Evolutionary conservation across 106 monocot species (phyloP).

Genomic region (Phalaenopsis equestris): DNA sequence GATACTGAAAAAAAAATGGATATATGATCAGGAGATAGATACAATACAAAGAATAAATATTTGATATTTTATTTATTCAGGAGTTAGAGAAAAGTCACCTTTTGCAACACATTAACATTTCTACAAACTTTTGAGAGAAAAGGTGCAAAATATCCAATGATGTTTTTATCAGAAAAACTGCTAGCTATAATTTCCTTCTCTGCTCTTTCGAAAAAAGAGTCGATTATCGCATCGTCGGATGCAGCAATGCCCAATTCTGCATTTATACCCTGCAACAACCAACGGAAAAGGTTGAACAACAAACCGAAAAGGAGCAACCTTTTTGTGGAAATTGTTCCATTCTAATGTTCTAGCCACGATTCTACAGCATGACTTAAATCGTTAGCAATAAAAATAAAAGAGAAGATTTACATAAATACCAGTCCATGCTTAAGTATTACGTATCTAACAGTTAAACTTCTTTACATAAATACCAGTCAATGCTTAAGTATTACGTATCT

Average conservation of each 20-base stretch:
- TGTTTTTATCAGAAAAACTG: slow-evolving; percentile 38
- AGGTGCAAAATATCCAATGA: slow-evolving; percentile 75
- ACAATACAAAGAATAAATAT: neutral
- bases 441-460: no score
- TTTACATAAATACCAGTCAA: no score
- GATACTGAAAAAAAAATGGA: slow-evolving; percentile 47
- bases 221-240: slow-evolving; percentile 70
- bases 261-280: slow-evolving; percentile 66
- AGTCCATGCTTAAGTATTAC: no score
- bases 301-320: neutral
- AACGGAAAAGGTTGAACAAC: neutral
- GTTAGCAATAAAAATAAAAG: neutral
- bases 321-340: neutral
- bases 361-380: neutral
- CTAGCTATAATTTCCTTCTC: slow-evolving; percentile 91
- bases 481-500: no score
- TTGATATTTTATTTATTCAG: neutral
- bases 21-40: neutral
- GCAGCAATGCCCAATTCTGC: slow-evolving; percentile 82
- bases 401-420: neutral
- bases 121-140: slow-evolving; percentile 89
- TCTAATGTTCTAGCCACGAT: neutral
- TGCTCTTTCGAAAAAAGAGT: slow-evolving; percentile 72
- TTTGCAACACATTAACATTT: slow-evolving; percentile 77
- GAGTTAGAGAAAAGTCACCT: slow-evolving; percentile 33